Evolutionary conservation across 176 grass and related monocot species (phyloP), one percentile per base, ranked within the genome.

Genomic region (Ensete glaucum): DNA sequence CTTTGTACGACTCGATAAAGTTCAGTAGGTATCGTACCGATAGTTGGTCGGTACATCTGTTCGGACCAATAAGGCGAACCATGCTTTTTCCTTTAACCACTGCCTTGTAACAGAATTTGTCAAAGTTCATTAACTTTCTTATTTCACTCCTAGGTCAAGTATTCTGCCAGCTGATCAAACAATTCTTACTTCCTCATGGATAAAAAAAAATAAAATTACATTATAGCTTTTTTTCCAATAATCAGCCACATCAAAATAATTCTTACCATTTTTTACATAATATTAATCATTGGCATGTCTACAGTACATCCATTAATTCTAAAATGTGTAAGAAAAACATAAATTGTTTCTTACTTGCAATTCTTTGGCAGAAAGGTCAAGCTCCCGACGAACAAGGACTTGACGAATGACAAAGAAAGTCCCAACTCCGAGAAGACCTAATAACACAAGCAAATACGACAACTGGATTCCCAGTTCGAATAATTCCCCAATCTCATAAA

Each of bases 281-380:
- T 65, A 10, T 65, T 26, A 65, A 65, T 9, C 13, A 27, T 15
- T 27, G 63, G 8, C 23, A 26, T 67, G n/a, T 29, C 12, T 67
- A 34, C 3, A 11, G 34, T 67, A 15, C 62, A 67, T 67, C 3
- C 5, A 67, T 3, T 73, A 6, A 43, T 52, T 23, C 11, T 24
- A 21, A 52, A 55, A 73, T 53, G 20, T 52, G 11, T 22, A 73
- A 13, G 6, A 73, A 53, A 73, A 69, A 48, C 17, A 69, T 53
- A 53, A 26, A 54, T 55, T 21, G 48, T 49, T 68, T 58, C 70
- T 77, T 89, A 93, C 94, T 81, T 98, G 94, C 82, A 98, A 87
- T 73, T 98, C 94, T 88, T 98, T 98, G 8, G 94, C 94, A 78
- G 94, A 98, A 85, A 98, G 90, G 73, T 98, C 94, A n/a, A 98